Conservation (phyloP, 2,329 filamentous ascomycete species). For the Magnaporthiopsis incrustans region DNA sequence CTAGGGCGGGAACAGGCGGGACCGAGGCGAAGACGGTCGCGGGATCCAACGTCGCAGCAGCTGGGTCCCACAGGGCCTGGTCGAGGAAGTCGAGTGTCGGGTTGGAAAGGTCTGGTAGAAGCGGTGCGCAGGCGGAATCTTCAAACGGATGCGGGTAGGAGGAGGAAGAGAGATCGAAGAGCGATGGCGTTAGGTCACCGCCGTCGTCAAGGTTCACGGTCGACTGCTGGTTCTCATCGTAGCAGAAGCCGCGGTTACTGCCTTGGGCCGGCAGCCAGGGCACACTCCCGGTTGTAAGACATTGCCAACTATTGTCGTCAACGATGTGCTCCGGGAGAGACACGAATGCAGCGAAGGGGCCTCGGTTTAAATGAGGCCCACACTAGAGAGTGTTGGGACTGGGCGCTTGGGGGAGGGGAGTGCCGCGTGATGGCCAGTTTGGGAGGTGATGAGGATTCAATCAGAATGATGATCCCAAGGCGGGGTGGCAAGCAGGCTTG, state of each 20-base stretch:
- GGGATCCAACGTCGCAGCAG: not conserved
- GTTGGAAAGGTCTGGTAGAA: not conserved
- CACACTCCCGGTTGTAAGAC: not conserved
- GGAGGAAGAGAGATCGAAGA: not conserved
- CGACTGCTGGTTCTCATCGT: not conserved
- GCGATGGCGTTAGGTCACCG: not conserved
- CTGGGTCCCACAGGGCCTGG: not conserved
- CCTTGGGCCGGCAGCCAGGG: not conserved
- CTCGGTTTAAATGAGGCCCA: slow-evolving; percentile 7
- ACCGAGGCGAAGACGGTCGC: not conserved
- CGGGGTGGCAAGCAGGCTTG: not conserved
- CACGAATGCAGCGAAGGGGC: slow-evolving; percentile 4
- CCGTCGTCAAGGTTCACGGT: not conserved
- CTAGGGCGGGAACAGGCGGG: not conserved
- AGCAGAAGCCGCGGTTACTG: not conserved
- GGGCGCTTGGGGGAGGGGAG: too few relatives aligned
- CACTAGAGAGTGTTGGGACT: slow-evolving; percentile 1
- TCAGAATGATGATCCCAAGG: not conserved
- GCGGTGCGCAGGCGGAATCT: slow-evolving; percentile 1
- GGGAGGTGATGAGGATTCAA: not conserved
- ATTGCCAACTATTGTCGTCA: slow-evolving; percentile 6
- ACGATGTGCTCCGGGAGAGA: slow-evolving; percentile 2
- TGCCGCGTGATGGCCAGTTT: not conserved
- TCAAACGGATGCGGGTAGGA: not conserved
- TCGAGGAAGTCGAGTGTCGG: not conserved